Percentiles rank a stretch among this genome's conserved stretches.
phyloP scores from a whole-genome alignment of 306 rosid genomes.

The Vachellia pachyceras region DNA sequence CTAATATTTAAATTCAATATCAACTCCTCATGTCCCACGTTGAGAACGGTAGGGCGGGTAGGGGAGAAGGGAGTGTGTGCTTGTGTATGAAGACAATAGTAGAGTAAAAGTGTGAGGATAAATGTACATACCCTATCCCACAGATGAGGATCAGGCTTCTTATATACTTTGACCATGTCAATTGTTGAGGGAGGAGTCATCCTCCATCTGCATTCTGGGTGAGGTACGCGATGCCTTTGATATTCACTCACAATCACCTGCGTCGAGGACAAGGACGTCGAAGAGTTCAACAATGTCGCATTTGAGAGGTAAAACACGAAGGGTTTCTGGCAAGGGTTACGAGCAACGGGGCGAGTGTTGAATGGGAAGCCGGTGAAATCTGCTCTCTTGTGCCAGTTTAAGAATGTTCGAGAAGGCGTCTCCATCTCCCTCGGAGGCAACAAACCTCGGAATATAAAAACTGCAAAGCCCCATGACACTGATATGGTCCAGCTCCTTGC shows the following conservation, averaged over 20 bases:
- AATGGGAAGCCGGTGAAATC: slow-evolving; percentile 95
- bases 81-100: no score
- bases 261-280: neutral
- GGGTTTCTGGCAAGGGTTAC: slow-evolving; percentile 91
- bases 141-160: slow-evolving; percentile 77
- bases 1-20: no score
- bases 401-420: slow-evolving; percentile 92
- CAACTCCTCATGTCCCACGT: no score
- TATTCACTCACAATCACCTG: slow-evolving; percentile 60
- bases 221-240: slow-evolving; percentile 58
- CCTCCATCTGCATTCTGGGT: slow-evolving; percentile 79
- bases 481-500: slow-evolving; percentile 78
- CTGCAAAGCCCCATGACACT: slow-evolving; percentile 90
- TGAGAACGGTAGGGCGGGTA: no score
- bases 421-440: slow-evolving; percentile 83
- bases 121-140: slow-evolving; percentile 82
- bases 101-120: neutral
- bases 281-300: slow-evolving; percentile 44
- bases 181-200: slow-evolving; percentile 70
- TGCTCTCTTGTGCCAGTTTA: slow-evolving; percentile 91
- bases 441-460: slow-evolving; percentile 81
- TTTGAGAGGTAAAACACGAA: slow-evolving; percentile 83
- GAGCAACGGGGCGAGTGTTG: slow-evolving; percentile 87
- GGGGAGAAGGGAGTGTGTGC: no score
- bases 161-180: slow-evolving; percentile 58